Evolutionary conservation across 139 green algal genomes (phyloP).

Genomic region (Volvox reticuliferus): DNA sequence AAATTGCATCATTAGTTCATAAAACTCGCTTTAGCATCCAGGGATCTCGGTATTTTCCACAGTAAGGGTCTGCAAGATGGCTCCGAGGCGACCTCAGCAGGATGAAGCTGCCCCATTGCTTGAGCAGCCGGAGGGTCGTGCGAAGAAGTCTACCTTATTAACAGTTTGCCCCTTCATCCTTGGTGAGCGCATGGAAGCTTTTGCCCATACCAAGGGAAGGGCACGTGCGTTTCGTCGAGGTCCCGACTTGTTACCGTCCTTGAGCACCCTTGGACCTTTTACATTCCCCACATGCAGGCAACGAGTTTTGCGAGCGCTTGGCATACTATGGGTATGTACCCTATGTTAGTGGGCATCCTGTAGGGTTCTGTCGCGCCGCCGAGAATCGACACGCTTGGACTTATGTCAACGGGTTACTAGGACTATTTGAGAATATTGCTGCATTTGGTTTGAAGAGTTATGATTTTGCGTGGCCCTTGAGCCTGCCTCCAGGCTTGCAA

Average conservation of each 20-base stretch:
- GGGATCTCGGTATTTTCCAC: not conserved
- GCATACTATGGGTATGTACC: slow-evolving; percentile 85
- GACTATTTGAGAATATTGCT: not conserved
- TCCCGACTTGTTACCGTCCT: not conserved
- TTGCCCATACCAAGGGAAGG: not conserved
- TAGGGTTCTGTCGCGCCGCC: slow-evolving; percentile 14
- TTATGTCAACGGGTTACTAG: not conserved
- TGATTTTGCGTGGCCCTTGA: not conserved
- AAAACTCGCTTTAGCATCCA: not conserved
- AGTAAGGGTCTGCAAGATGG: not conserved
- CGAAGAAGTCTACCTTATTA: slow-evolving; percentile 75
- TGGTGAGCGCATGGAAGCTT: slow-evolving; percentile 47
- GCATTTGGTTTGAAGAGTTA: not conserved
- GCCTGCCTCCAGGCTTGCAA: slow-evolving; percentile 71
- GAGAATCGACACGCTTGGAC: not conserved
- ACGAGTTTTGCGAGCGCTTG: slow-evolving; percentile 94
- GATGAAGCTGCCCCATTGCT: slow-evolving; percentile 31
- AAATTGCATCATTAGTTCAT: not conserved
- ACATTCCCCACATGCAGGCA: slow-evolving; percentile 65
- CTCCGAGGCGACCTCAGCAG: not conserved
- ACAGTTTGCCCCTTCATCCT: slow-evolving; percentile 93
- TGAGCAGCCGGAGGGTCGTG: not conserved
- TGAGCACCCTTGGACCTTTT: not conserved
- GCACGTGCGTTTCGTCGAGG: not conserved
- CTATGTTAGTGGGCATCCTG: not conserved